Evolutionary conservation across 352 stramenopile species (phyloP).

Genomic region (Detonula confervacea): DNA sequence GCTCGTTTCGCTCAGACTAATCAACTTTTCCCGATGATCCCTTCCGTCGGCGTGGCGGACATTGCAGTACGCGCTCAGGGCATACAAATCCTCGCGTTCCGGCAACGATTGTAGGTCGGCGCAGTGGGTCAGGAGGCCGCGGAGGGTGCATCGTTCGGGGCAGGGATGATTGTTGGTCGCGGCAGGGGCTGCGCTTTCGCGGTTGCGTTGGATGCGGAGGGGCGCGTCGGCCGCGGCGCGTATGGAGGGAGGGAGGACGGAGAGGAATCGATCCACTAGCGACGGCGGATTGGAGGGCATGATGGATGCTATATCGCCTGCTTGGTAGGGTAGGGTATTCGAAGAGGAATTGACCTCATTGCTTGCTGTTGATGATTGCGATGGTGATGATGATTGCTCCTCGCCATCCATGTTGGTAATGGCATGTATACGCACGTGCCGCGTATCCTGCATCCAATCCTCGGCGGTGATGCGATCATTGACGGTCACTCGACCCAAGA

Average conservation of each 20-base stretch:
- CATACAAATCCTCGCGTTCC: slow-evolving; percentile 79
- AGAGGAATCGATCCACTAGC: slow-evolving; percentile 68
- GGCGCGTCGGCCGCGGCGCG: slow-evolving; percentile 54
- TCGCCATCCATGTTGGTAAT: not conserved
- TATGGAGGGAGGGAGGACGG: slow-evolving; percentile 61
- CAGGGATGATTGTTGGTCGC: slow-evolving; percentile 50
- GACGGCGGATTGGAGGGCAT: slow-evolving; percentile 67
- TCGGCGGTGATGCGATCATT: slow-evolving; percentile 76
- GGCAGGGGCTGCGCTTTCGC: too few species aligned
- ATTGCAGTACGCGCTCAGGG: slow-evolving; percentile 68
- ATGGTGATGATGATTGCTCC: not conserved
- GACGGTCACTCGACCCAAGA: slow-evolving; percentile 53
- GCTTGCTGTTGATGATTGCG: not conserved
- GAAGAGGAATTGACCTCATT: not conserved
- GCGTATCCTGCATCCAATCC: slow-evolving; percentile 80
- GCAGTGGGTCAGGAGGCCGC: slow-evolving; percentile 75
- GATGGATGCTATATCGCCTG: slow-evolving; percentile 75
- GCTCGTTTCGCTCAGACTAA: slow-evolving; percentile 69
- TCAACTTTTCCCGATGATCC: slow-evolving; percentile 71
- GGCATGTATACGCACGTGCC: slow-evolving; percentile 70
- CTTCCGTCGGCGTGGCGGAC: slow-evolving; percentile 42
- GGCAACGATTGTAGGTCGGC: slow-evolving; percentile 77
- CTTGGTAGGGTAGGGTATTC: slow-evolving; percentile 61
- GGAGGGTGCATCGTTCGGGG: slow-evolving; percentile 71
- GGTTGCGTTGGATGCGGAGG: slow-evolving; percentile 49